phyloP scores from a whole-genome alignment of 345 rosid genomes.

The Melastoma malabathricum region DNA sequence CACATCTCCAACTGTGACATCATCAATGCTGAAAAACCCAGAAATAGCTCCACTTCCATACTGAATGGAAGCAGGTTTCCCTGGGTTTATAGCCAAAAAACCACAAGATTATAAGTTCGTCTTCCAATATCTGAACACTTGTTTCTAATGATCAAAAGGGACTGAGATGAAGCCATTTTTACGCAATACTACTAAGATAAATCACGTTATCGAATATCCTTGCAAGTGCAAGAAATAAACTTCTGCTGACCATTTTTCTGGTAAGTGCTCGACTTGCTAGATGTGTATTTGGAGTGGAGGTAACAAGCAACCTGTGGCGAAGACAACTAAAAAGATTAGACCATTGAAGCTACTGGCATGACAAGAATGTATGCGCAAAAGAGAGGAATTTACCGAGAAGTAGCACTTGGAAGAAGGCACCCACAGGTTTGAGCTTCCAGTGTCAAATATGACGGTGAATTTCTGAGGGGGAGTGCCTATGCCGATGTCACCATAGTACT shows the following conservation, averaged over 20 bases:
- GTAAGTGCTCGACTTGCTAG: constrained; percentile 64
- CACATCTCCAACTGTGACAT: constrained; percentile 60
- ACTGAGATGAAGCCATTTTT: no score
- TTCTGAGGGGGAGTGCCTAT: constrained; percentile 90
- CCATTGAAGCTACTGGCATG: not conserved
- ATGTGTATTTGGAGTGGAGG: constrained; percentile 68
- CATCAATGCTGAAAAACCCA: constrained; percentile 75
- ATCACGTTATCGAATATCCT: no score
- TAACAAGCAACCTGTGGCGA: constrained; percentile 59
- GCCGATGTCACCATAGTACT: constrained; percentile 88
- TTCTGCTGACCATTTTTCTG: constrained; percentile 58
- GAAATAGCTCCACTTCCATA: constrained; percentile 81
- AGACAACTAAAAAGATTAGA: constrained; percentile 1
- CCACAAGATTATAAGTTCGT: not conserved
- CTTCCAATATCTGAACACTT: no score
- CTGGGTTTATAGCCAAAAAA: constrained; percentile 16
- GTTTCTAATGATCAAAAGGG: no score
- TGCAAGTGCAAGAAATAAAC: not conserved
- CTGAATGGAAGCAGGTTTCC: constrained; percentile 64
- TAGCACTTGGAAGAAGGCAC: constrained; percentile 89
- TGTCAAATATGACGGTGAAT: constrained; percentile 90
- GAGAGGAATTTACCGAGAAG: constrained; percentile 47
- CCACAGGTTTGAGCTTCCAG: constrained; percentile 95
- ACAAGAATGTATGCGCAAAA: not conserved
- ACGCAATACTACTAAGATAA: no score